Evolutionary conservation across 2,329 filamentous ascomycete species (phyloP).

Genomic region (Cordyceps fumosorosea): DNA sequence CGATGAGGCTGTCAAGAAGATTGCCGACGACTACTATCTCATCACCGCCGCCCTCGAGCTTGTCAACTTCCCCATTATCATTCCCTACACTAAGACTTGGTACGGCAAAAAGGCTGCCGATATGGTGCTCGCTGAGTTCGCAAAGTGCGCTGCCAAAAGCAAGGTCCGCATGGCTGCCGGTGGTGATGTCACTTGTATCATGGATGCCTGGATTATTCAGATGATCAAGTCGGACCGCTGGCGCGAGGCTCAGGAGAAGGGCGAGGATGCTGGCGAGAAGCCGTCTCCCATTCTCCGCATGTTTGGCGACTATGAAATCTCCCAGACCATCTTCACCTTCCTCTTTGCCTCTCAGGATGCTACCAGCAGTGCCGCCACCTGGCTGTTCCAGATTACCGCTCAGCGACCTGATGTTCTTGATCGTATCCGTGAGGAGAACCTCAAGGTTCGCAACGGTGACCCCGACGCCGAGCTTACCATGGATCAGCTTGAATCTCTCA

Average conservation of each 20-base stretch:
- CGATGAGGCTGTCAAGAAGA: constrained; percentile 84
- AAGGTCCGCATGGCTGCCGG: constrained; percentile 88
- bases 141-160: constrained; percentile 86
- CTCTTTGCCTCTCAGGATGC: constrained; percentile 97
- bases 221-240: constrained; percentile 83
- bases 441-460: constrained; percentile 68
- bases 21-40: constrained; percentile 92
- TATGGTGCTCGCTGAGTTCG: constrained; percentile 83
- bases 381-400: constrained; percentile 91
- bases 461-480: constrained; percentile 63
- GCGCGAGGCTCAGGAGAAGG: constrained; percentile 69
- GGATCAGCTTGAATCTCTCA: constrained; percentile 82
- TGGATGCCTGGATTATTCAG: constrained; percentile 87
- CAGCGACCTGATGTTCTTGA: constrained; percentile 90
- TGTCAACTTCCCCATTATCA: constrained; percentile 96
- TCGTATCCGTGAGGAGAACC: constrained; percentile 86
- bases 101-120: constrained; percentile 94
- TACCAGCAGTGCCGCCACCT: constrained; percentile 86
- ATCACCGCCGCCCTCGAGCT: constrained; percentile 94
- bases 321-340: constrained; percentile 92
- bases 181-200: constrained; percentile 81
- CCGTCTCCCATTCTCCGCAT: constrained; percentile 74
- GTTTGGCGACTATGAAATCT: constrained; percentile 86
- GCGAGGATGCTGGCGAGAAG: constrained; percentile 66
- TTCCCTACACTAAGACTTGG: constrained; percentile 94